phyloP scores from a whole-genome alignment of 176 grass and related monocot species.

The Raddia guianensis region DNA sequence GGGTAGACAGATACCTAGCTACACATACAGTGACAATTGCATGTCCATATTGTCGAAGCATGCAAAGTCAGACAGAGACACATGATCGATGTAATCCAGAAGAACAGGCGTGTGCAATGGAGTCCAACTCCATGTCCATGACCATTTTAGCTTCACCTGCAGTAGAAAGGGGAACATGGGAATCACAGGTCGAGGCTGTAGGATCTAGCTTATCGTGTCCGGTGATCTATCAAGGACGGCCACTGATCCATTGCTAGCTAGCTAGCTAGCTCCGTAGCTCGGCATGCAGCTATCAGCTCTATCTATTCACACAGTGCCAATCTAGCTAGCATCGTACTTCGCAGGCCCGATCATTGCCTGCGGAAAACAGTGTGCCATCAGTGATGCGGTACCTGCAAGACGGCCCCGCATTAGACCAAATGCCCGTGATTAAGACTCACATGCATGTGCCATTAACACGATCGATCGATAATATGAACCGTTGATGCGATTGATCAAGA shows the following conservation, averaged over 20 bases:
- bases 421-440: not conserved
- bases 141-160: not conserved
- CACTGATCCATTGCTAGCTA: not conserved
- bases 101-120: not conserved
- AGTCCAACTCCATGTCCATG: too few species aligned
- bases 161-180: not conserved
- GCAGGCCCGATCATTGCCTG: slow-evolving; percentile 9
- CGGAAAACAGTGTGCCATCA: slow-evolving; percentile 20
- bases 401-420: not conserved
- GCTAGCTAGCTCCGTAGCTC: not conserved
- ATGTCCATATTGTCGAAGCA: not conserved
- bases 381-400: not conserved
- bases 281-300: not conserved
- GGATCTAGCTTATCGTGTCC: not conserved
- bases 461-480: not conserved
- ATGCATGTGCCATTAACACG: not conserved
- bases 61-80: not conserved
- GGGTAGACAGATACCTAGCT: not conserved
- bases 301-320: slow-evolving; percentile 3
- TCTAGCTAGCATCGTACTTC: slow-evolving; percentile 43
- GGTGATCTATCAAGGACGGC: not conserved
- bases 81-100: too few species aligned
- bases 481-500: not conserved
- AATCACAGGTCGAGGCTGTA: not conserved
- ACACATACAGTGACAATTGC: not conserved